Evolutionary conservation across 2,329 filamentous ascomycete genomes (phyloP), one percentile per base, ranked within the genome.

Genomic region (Ophiostoma montium): DNA sequence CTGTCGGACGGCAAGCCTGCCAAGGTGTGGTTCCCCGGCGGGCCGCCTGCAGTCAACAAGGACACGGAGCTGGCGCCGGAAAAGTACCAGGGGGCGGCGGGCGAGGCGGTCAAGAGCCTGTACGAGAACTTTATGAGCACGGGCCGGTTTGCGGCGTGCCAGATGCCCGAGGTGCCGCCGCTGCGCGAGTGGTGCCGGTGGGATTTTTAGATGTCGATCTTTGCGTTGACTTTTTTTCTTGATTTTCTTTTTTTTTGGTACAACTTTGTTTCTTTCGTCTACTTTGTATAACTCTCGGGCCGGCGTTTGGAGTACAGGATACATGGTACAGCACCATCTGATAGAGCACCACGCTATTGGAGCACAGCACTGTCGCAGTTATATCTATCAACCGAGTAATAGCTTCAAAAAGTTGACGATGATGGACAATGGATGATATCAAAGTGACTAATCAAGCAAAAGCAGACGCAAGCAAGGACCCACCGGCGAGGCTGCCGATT

Each of bases 91-190:
- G 50, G 46, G 9, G 21, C 42, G 3, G 19, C 45, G 1, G 45
- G 45, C 15, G 47, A 45, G 9, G 56, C 59, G 5, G 48, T 49
- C 0, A 76, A 76, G 58, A 70, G 69, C 35, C 72, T 77, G 42
- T 94, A 89, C 66, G 67, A 70, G 51, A 70, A 73, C 41, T 80
- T 88, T 60, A 68, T 72, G 42, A 70, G 77, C 54, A 76, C 75
- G 18, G 86, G 86, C 0, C 64, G 62, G 31, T 95, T 94, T 62
- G 71, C 75, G 38, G 78, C 78, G 33, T 82, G 81, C 0, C 58
- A 80, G 7, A 83, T 95, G 67, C 89, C 89, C 0, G 72, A 83
- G 57, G 67, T 87, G 42, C 86, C 89, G 18, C 89, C 89, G 0
- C 81, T 80, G 63, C 72, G 78, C 53, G 86, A 90, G 59, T 90